These are phyloP conservation scores for Otatea glauca DNA, from an alignment of 176 grass and related monocot genomes.

Conservation along the genomic window DNA sequence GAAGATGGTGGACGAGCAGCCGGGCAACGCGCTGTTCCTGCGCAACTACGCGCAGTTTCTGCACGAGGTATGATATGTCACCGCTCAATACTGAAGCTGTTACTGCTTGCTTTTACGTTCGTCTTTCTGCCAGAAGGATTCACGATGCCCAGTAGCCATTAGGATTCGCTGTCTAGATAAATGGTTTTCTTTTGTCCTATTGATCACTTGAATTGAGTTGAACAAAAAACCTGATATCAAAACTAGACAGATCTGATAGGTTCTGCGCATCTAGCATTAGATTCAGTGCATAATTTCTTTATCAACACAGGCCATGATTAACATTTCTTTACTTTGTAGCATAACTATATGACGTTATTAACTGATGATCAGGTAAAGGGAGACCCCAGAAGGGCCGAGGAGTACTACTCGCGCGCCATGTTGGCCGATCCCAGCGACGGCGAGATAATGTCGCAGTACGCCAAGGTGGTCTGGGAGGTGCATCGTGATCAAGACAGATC, in stretches of 20 bases:
- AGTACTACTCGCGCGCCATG: conserved; percentile 97
- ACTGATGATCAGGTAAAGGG: conserved; percentile 55
- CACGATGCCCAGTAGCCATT: background rate
- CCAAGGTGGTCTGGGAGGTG: conserved; percentile 77
- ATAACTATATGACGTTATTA: background rate
- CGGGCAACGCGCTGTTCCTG: conserved; percentile 66
- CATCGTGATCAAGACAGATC: conserved; percentile 71
- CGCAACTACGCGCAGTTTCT: conserved; percentile 91
- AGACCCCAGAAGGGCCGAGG: conserved; percentile 70
- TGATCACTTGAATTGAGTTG: too few species aligned
- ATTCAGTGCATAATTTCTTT: too few species aligned
- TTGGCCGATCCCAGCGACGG: conserved; percentile 74
- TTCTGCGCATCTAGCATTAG: too few species aligned
- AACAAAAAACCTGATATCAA: too few species aligned
- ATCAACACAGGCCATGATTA: too few species aligned
- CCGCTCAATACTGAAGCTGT: background rate
- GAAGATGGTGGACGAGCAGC: conserved; percentile 84
- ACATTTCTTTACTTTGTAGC: too few species aligned
- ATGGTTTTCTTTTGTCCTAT: too few species aligned
- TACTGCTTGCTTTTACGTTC: too few species aligned
- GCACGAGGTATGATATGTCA: conserved; percentile 56
- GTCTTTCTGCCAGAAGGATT: too few species aligned
- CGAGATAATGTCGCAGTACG: conserved; percentile 88
- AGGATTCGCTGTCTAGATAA: too few species aligned
- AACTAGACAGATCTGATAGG: too few species aligned